A percentile compares a stretch with the other conserved stretches of the same genome.
phyloP scores from a whole-genome alignment of 2,329 filamentous ascomycete genomes.

The Cladorrhinum sp. region DNA sequence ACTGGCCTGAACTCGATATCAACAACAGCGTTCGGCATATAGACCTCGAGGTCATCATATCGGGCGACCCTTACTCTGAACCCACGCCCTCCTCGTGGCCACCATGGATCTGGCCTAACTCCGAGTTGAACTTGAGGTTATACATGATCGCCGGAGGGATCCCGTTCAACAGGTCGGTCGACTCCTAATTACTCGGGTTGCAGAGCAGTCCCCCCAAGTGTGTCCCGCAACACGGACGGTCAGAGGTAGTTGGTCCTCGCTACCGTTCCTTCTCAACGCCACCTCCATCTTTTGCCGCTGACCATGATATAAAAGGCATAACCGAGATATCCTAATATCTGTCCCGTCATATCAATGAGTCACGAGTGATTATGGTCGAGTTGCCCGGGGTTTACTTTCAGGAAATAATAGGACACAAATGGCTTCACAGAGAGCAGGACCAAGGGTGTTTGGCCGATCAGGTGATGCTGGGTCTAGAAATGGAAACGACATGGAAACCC shows the following conservation, averaged over 20 bases:
- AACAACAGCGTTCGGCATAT: background rate
- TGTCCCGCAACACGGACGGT: background rate
- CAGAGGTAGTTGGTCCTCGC: background rate
- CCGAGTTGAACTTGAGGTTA: constrained; percentile 10
- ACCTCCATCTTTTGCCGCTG: constrained; percentile 5
- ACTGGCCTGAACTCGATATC: background rate
- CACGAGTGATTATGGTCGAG: background rate
- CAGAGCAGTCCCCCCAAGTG: constrained; percentile 7
- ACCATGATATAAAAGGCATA: constrained; percentile 6
- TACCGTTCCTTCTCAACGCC: background rate
- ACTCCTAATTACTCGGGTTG: constrained; percentile 10
- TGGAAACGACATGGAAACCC: constrained; percentile 10
- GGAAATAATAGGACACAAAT: constrained; percentile 23
- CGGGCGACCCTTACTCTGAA: constrained; percentile 9
- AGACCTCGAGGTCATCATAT: constrained; percentile 13
- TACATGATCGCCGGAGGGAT: constrained; percentile 13
- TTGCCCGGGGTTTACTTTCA: constrained; percentile 7
- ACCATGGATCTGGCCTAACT: constrained; percentile 12
- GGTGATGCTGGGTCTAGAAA: constrained; percentile 18
- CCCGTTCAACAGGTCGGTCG: constrained; percentile 7
- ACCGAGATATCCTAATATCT: constrained; percentile 8
- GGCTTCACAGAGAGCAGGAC: constrained; percentile 26
- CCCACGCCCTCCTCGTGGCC: background rate
- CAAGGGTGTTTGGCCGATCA: constrained; percentile 21
- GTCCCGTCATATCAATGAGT: background rate